Evolutionary conservation across 306 rosid genomes (phyloP), one percentile per base, ranked within the genome.

Genomic region (Hippophae gyantsensis): DNA sequence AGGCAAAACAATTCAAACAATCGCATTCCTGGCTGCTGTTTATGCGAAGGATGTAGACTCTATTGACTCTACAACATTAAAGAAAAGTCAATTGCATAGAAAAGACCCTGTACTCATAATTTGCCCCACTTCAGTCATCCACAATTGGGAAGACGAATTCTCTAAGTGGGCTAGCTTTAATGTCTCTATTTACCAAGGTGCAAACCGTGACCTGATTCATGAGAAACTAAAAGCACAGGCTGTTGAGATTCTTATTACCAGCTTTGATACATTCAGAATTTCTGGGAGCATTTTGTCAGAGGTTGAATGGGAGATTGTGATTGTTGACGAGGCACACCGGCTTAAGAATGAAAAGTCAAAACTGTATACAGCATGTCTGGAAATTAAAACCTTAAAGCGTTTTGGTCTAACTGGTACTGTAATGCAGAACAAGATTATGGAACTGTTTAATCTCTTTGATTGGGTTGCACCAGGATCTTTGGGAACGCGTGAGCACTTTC

Each of bases 351-450:
- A 87, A 50, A 90, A 81, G 70, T 85, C 97, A 44, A 90, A 90
- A 76, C 95, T 90, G 51, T 90, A 87, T 56, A 54, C 27, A 59
- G 96, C 94, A 47, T 90, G 96, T 60, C 79, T 69, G 45, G 84
- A 84, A 76, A 77, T 90, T 67, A 83, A 87, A 76, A 85, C 97
- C 57, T 58, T 52, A 42, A 83, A 78, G 62, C 96, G 96, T 13
- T 77, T 79, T 83, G 96, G 92, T 76, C 94, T 87, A 55, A 90
- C 97, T 13, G 97, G 97, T 63, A 90, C 97, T 5, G 18, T 85
- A 64, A 90, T 90, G 96, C 97, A 90, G 79, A 90, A 90, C 77
- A 90, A 87, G 72, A 85, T 90, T 48, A 79, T 87, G 90, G 97
- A 90, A 76, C 63, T 90, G 76, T 90, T 87, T 78, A 87, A 90